A percentile compares a stretch with the other conserved stretches of the same genome.
Evolutionary conservation across 768 basidiomycete genomes (phyloP).

Genomic region (Trametes villosa): DNA sequence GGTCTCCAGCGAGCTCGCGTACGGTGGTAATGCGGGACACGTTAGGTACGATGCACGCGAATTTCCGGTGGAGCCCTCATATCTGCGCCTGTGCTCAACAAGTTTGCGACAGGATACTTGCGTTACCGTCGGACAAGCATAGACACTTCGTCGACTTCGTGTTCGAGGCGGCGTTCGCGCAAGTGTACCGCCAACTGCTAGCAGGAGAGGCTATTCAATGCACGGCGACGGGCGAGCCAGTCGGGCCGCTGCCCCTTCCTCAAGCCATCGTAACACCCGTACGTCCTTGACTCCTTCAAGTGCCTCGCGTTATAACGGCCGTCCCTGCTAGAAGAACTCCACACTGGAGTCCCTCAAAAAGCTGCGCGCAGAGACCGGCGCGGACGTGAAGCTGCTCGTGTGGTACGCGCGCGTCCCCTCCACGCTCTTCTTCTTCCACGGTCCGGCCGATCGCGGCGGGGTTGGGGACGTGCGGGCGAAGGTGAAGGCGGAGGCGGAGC

Average conservation of each 20-base stretch:
- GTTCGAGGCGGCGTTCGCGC: constrained; percentile 9
- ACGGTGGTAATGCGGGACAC: not conserved
- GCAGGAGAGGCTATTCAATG: constrained; percentile 1
- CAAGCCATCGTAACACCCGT: constrained; percentile 11
- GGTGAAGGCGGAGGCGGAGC: constrained; percentile 2
- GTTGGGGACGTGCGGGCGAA: constrained; percentile 2
- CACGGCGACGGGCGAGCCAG: not conserved
- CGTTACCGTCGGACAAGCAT: constrained; percentile 4
- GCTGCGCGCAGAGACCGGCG: not conserved
- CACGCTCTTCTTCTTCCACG: constrained; percentile 15
- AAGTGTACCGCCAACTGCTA: not conserved
- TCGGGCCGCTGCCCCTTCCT: not conserved
- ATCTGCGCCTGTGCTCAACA: too few species aligned
- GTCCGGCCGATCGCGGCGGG: constrained; percentile 12
- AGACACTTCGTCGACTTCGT: constrained; percentile 7
- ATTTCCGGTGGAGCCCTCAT: too few species aligned
- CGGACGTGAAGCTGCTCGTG: not conserved
- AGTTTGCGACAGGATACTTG: constrained; percentile 6
- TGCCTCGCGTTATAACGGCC: not conserved
- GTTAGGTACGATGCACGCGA: constrained; percentile 12
- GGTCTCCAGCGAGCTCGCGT: constrained; percentile 12
- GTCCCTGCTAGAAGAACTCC: constrained; percentile 1
- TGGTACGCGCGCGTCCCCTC: constrained; percentile 10
- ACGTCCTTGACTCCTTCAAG: not conserved
- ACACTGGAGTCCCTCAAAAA: not conserved